Evolutionary conservation across 768 basidiomycete species (phyloP).

Genomic region (Rhizopogon roseolus): DNA sequence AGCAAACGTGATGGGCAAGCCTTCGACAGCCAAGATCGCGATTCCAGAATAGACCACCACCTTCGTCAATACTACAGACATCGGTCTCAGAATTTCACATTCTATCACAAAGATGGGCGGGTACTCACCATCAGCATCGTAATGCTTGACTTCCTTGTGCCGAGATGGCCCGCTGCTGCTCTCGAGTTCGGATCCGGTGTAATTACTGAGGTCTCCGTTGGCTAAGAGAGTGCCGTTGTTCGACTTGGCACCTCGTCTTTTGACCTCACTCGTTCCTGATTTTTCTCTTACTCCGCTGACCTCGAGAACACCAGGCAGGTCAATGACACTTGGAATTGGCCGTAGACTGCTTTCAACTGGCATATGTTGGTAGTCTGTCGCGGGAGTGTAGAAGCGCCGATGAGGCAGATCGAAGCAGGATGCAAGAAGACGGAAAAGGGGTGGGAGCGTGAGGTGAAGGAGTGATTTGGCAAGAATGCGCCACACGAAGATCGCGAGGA

Average conservation of each 20-base stretch:
- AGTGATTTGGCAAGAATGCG: conserved; percentile 79
- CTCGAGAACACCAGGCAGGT: conserved; percentile 50
- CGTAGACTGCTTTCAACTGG: conserved; percentile 57
- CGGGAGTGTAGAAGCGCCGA: conserved; percentile 85
- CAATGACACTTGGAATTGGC: conserved; percentile 83
- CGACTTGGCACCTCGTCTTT: conserved; percentile 16
- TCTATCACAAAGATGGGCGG: conserved; percentile 2
- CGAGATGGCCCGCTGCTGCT: conserved; percentile 18
- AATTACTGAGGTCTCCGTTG: conserved; percentile 5
- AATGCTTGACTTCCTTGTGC: conserved; percentile 50
- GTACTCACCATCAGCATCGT: conserved; percentile 80
- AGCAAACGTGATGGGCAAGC: conserved; percentile 65
- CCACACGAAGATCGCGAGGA: conserved; percentile 81
- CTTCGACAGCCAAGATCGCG: conserved; percentile 57
- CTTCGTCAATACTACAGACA: conserved; percentile 70
- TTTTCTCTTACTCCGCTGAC: conserved; percentile 38
- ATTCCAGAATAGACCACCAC: conserved; percentile 90
- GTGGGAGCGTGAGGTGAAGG: conserved; percentile 73
- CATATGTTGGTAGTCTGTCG: conserved; percentile 78
- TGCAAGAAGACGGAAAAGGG: conserved; percentile 74
- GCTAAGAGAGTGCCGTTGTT: conserved; percentile 8
- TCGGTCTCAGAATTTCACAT: conserved; percentile 1
- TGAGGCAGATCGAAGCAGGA: conserved; percentile 69
- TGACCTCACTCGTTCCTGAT: conserved; percentile 32
- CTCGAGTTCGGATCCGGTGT: conserved; percentile 23